A percentile compares a stretch with the other conserved stretches of the same genome.
Evolutionary conservation across 2,329 filamentous ascomycete genomes (phyloP).

Genomic region (Juglanconis sp.): DNA sequence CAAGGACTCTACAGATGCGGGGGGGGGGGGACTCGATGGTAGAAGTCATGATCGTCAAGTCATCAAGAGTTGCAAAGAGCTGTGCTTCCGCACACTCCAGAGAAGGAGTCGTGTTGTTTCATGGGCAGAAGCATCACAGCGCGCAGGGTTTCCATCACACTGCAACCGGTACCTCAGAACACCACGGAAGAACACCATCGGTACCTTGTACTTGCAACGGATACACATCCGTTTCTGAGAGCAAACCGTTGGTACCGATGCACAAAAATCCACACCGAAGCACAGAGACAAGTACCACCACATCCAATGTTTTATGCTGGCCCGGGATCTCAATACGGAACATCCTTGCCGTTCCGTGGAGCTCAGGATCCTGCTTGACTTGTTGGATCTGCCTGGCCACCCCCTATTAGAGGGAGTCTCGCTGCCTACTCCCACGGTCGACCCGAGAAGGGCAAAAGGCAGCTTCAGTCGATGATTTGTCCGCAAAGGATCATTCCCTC

Average conservation of each 20-base stretch:
- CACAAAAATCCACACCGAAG: neutral
- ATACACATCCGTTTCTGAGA: conserved; percentile 1
- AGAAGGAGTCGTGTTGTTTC: no score
- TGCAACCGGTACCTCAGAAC: neutral
- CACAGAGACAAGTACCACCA: conserved; percentile 17
- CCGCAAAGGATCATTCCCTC: neutral
- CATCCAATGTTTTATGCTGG: conserved; percentile 14
- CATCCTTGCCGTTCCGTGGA: conserved; percentile 14
- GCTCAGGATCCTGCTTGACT: conserved; percentile 7
- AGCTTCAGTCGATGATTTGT: neutral
- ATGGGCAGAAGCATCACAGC: no score
- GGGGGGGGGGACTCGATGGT: no score
- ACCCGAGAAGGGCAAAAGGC: neutral
- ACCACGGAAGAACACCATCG: neutral
- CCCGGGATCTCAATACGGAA: neutral
- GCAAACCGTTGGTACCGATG: conserved; percentile 5
- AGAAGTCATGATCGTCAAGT: neutral
- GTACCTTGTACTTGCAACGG: neutral
- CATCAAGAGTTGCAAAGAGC: neutral
- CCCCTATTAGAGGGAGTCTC: conserved; percentile 14
- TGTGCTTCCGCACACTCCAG: no score
- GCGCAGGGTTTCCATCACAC: neutral
- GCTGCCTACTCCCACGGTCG: neutral
- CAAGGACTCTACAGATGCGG: neutral
- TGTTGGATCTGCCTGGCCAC: conserved; percentile 7